phyloP scores from a whole-genome alignment of 768 basidiomycete genomes.

The Phlegmacium glaucopus region DNA sequence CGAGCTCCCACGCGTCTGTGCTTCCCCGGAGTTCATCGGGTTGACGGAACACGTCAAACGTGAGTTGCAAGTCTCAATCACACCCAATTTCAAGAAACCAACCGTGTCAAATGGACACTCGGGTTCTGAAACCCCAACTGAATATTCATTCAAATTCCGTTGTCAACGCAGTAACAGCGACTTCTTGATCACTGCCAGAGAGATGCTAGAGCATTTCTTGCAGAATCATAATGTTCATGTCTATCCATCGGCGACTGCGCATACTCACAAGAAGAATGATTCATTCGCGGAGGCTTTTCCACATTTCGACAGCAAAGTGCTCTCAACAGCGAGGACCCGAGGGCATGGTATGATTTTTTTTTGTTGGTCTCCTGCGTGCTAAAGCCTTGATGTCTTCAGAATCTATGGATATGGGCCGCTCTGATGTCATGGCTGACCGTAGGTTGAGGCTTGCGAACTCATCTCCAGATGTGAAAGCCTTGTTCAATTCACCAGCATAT shows the following conservation, averaged over 20 bases:
- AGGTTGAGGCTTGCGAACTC: conserved; percentile 82
- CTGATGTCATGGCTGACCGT: conserved; percentile 67
- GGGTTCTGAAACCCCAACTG: conserved; percentile 55
- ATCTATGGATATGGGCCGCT: conserved; percentile 73
- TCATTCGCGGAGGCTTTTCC: conserved; percentile 95
- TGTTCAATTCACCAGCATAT: conserved; percentile 86
- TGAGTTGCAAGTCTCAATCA: conserved; percentile 88
- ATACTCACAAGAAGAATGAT: conserved; percentile 82
- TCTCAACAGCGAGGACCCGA: conserved; percentile 72
- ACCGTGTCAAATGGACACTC: conserved; percentile 42
- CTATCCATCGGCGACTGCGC: conserved; percentile 76
- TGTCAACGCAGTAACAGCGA: conserved; percentile 96
- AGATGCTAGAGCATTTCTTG: conserved; percentile 91
- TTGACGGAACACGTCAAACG: conserved; percentile 90
- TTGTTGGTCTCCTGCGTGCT: conserved; percentile 1
- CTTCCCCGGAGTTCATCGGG: conserved; percentile 79
- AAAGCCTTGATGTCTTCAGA: conserved; percentile 36
- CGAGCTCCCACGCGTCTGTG: conserved; percentile 73
- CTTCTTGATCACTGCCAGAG: conserved; percentile 83
- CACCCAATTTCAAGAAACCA: conserved; percentile 69
- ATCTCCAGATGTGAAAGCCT: conserved; percentile 91
- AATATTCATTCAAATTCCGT: conserved; percentile 92
- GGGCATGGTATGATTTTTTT: conserved; percentile 45
- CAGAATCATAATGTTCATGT: conserved; percentile 79
- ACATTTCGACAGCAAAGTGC: conserved; percentile 92